Conservation (phyloP, 352 stramenopile genomes). For the Pythium monospermum region DNA sequence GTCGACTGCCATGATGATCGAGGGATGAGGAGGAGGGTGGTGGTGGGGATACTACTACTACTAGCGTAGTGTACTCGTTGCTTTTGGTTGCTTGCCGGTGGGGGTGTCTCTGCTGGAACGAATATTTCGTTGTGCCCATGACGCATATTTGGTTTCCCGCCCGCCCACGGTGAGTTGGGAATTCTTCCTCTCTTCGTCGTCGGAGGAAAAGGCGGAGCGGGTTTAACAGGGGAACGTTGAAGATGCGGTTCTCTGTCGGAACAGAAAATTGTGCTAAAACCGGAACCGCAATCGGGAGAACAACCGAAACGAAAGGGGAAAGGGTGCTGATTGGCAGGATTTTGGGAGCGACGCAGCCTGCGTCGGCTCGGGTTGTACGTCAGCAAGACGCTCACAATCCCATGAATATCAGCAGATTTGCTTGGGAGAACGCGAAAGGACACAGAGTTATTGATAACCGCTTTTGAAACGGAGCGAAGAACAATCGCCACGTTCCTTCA, state of each 20-base stretch:
- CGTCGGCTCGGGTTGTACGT: background rate
- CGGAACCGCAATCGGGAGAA: slow-evolving; percentile 5
- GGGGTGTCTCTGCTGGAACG: too few species aligned
- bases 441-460: too few species aligned
- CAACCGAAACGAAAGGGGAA: background rate
- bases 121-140: too few species aligned
- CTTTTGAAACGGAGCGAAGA: too few species aligned
- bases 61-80: background rate
- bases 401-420: too few species aligned
- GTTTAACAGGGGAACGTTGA: slow-evolving; percentile 21
- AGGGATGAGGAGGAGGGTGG: background rate
- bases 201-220: slow-evolving; percentile 10
- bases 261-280: slow-evolving; percentile 3
- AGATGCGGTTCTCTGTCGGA: slow-evolving; percentile 10
- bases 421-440: too few species aligned
- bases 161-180: background rate
- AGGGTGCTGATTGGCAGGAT: background rate
- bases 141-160: too few species aligned
- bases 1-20: slow-evolving; percentile 43
- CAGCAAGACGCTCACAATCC: too few species aligned
- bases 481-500: too few species aligned
- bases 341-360: background rate
- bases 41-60: background rate
- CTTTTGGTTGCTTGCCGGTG: background rate
- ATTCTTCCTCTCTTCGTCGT: slow-evolving; percentile 3